Evolutionary conservation across 1,284 basidiomycete genomes (phyloP), one percentile per base, ranked within the genome.

Genomic region (Sporisorium iseilematis-ciliati): DNA sequence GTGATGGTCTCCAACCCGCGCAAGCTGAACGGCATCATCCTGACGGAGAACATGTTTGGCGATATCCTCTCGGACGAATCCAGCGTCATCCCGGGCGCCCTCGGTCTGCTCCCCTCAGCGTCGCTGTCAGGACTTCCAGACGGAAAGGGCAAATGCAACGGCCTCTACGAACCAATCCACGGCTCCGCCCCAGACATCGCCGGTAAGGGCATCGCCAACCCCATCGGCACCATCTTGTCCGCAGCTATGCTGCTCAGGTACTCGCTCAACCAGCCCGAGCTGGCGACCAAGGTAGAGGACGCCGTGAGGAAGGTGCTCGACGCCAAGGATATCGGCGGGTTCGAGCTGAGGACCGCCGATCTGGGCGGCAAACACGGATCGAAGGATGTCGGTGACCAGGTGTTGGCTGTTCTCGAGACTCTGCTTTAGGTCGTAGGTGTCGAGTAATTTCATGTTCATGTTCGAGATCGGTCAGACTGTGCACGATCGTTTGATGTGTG

Each of bases 31-130:
- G 97, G 97, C 75, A 91, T 99, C 54, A 65, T 85, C 20, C 63
- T 85, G 5, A 85, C 81, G 25, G 83, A 84, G 45, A 82, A 82
- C 71, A 84, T 84, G 83, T 84, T 84, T 56, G 83, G 83, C 63
- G 84, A 86, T 62, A 97, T 95, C 82, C 90, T 97, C 59, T 96
- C 94, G 12, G 95, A 98, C 86, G 94, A 99, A 87, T 91, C 92
- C 18, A 97, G 95, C 77, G 94, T 99, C 75, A 98, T 99, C 82
- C 97, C 96, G 26, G 97, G 97, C 25, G 97, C 97, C 31, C 91
- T 99, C 7, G 97, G 97, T 62, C 90, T 99, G 23, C 89, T 99
- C 14, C 96, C 97, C 20, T 98, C 96, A 11, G 96, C 96, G 11
- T 97, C 95, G 11, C 90, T 97, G 16, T 93, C 95, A 7, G 95